Conservation (phyloP, 2,329 filamentous ascomycete species). For the Neoascochyta sp. region DNA sequence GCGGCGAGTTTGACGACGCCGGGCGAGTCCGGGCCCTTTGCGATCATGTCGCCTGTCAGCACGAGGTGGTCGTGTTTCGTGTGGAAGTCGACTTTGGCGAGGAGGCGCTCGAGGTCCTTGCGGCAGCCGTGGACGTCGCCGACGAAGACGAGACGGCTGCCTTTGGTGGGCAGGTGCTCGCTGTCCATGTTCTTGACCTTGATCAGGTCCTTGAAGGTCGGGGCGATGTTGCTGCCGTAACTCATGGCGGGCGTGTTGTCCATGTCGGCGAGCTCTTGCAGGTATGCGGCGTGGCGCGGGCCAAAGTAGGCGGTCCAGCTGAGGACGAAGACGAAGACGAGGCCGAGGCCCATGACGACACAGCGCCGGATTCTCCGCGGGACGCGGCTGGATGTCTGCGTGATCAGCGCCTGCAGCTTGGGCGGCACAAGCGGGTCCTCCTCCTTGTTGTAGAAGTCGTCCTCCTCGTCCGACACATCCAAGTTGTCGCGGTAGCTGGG, state of each 20-base stretch:
- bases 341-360: constrained; percentile 30
- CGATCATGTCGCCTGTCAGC: constrained; percentile 50
- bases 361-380: constrained; percentile 37
- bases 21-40: constrained; percentile 78
- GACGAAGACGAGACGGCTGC: constrained; percentile 69
- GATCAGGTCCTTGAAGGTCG: constrained; percentile 49
- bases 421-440: constrained; percentile 33
- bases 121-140: constrained; percentile 93
- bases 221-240: constrained; percentile 49
- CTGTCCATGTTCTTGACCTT: constrained; percentile 50
- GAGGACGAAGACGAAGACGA: constrained; percentile 29
- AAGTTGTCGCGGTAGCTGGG: constrained; percentile 23
- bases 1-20: constrained; percentile 76
- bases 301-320: constrained; percentile 39
- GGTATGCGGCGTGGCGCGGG: constrained; percentile 36
- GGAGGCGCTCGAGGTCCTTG: constrained; percentile 56
- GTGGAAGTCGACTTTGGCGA: constrained; percentile 64
- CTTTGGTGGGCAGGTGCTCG: constrained; percentile 43
- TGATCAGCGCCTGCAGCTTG: constrained; percentile 29
- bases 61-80: constrained; percentile 49
- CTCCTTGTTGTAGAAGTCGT: constrained; percentile 35
- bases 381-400: constrained; percentile 23
- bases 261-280: constrained; percentile 36
- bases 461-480: constrained; percentile 41
- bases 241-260: constrained; percentile 19